phyloP scores from a whole-genome alignment of 257 asterid species.

The Nicotiana noctiflora region DNA sequence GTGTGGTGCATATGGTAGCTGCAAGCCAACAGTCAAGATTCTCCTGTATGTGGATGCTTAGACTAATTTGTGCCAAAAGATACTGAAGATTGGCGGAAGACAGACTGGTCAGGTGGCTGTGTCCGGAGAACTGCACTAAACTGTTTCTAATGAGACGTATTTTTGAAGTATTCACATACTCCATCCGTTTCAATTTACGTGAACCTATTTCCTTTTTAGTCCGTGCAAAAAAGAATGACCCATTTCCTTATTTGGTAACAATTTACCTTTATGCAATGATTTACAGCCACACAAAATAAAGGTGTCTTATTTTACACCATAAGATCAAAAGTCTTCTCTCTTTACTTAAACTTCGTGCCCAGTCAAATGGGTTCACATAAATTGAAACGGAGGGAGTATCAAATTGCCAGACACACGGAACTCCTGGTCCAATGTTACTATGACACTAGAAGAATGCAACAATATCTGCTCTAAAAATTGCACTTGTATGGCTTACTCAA shows the following conservation, averaged over 20 bases:
- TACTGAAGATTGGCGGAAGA: conserved; percentile 11
- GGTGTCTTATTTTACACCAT: too few species aligned
- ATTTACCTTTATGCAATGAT: too few species aligned
- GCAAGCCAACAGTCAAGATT: conserved; percentile 12
- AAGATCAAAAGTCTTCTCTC: too few species aligned
- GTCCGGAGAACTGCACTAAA: conserved; percentile 14
- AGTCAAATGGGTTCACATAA: too few species aligned
- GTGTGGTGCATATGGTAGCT: conserved; percentile 40
- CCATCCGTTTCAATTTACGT: too few species aligned
- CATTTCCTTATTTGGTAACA: too few species aligned
- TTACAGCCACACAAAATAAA: too few species aligned
- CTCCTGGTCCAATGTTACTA: background rate
- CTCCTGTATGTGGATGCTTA: conserved; percentile 30
- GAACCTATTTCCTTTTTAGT: too few species aligned
- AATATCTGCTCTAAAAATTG: conserved; percentile 26
- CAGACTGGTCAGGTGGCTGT: conserved; percentile 30
- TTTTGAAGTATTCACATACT: conserved; percentile 14
- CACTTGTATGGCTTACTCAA: conserved; percentile 31
- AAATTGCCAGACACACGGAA: conserved; percentile 29
- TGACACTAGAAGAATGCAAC: conserved; percentile 20
- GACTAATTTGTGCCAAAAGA: conserved; percentile 25
- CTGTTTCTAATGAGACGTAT: conserved; percentile 19
- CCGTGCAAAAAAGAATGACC: too few species aligned
- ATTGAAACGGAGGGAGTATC: too few species aligned
- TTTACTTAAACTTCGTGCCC: too few species aligned